Percentiles rank a stretch among this genome's conserved stretches.
These are phyloP conservation scores for Schizothecium vesticola DNA, from an alignment of 495 filamentous ascomycete species.

Conservation along the genomic window DNA sequence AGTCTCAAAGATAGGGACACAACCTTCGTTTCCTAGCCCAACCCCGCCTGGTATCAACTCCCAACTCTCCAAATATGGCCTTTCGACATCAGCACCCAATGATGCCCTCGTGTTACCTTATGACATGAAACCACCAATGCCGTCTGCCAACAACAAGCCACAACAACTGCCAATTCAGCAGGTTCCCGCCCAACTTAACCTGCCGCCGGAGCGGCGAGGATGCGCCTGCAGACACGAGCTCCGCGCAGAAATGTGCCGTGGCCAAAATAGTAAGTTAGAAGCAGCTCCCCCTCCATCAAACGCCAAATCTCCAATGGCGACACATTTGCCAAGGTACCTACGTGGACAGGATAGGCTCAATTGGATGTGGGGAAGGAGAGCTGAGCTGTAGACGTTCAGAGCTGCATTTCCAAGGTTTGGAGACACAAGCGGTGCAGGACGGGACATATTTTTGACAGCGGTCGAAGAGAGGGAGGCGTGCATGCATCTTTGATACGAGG, in stretches of 20 bases:
- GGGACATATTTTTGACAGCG: background rate
- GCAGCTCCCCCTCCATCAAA: background rate
- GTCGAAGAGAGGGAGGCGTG: background rate
- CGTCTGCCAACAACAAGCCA: background rate
- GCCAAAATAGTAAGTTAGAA: background rate
- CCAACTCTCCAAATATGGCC: background rate
- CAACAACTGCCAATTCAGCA: background rate
- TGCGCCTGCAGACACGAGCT: background rate
- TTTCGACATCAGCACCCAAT: background rate
- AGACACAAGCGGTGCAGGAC: background rate
- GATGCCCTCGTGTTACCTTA: background rate
- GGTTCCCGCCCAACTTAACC: background rate
- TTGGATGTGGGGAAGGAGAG: background rate
- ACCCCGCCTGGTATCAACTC: background rate
- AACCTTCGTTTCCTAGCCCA: background rate
- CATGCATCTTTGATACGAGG: background rate
- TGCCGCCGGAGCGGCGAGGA: background rate
- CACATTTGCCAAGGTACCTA: background rate
- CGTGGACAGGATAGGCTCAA: background rate
- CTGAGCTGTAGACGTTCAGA: background rate
- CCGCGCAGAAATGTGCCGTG: background rate
- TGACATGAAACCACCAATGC: background rate
- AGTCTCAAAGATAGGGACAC: background rate
- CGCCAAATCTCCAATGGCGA: background rate
- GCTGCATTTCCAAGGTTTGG: background rate